Evolutionary conservation across 2,329 filamentous ascomycete genomes (phyloP).

Genomic region (Diaporthe ilicicola): DNA sequence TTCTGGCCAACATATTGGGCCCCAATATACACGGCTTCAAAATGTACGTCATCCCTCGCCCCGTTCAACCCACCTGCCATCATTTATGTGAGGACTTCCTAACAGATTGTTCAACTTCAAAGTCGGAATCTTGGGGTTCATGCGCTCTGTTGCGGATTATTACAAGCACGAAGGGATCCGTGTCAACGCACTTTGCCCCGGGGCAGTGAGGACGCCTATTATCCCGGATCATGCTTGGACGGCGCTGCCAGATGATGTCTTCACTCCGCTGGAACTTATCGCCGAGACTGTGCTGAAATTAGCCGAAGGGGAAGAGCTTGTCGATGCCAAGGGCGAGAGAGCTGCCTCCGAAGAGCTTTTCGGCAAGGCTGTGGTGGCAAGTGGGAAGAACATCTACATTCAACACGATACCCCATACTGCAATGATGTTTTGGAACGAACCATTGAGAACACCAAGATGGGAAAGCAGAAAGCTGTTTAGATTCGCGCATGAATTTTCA

Average conservation of each 20-base stretch:
- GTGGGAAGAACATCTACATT: slow-evolving; percentile 26
- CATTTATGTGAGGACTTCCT: neutral
- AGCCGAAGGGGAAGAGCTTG: slow-evolving; percentile 14
- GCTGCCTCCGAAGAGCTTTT: neutral
- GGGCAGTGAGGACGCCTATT: slow-evolving; percentile 25
- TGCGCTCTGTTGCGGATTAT: slow-evolving; percentile 20
- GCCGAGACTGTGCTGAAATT: slow-evolving; percentile 18
- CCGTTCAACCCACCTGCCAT: neutral
- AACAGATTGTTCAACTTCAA: neutral
- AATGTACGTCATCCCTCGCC: slow-evolving; percentile 16
- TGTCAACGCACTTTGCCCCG: slow-evolving; percentile 28
- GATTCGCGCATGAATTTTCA: neutral
- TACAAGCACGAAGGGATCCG: slow-evolving; percentile 26
- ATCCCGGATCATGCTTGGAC: slow-evolving; percentile 4
- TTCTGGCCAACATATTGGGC: slow-evolving; percentile 31
- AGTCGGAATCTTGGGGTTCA: slow-evolving; percentile 27
- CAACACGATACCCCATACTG: slow-evolving; percentile 9
- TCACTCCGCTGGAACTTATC: slow-evolving; percentile 23
- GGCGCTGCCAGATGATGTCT: slow-evolving; percentile 14
- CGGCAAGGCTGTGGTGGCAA: slow-evolving; percentile 26
- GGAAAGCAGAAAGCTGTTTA: neutral
- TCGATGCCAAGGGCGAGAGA: slow-evolving; percentile 23
- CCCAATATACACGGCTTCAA: slow-evolving; percentile 31
- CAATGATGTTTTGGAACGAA: slow-evolving; percentile 14
- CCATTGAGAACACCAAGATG: neutral